A percentile compares a stretch with the other conserved stretches of the same genome.
Evolutionary conservation across 2,329 filamentous ascomycete genomes (phyloP).

Genomic region (Paecilomyces formosus): DNA sequence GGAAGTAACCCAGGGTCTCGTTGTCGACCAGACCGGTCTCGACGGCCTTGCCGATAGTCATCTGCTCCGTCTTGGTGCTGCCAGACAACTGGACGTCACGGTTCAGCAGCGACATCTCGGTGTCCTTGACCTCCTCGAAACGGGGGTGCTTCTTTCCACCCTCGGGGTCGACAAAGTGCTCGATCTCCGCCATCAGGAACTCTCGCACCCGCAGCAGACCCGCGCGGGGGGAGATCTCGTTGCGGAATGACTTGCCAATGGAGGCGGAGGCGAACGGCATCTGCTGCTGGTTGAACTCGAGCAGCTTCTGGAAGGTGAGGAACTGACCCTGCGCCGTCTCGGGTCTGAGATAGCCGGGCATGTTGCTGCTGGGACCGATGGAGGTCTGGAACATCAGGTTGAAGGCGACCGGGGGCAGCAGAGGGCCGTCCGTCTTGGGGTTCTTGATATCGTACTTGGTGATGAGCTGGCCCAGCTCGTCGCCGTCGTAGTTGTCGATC

Average conservation of each 20-base stretch:
- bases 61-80: constrained; percentile 65
- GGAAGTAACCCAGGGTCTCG: constrained; percentile 95
- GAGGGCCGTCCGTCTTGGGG: constrained; percentile 67
- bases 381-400: constrained; percentile 98
- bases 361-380: constrained; percentile 86
- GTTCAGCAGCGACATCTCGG: constrained; percentile 78
- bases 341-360: constrained; percentile 77
- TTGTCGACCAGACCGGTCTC: constrained; percentile 80
- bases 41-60: constrained; percentile 82
- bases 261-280: constrained; percentile 98
- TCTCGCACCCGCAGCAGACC: constrained; percentile 91
- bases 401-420: constrained; percentile 78
- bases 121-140: constrained; percentile 75
- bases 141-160: constrained; percentile 89
- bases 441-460: constrained; percentile 87
- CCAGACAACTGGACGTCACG: constrained; percentile 79
- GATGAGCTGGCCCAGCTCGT: constrained; percentile 80
- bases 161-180: constrained; percentile 94
- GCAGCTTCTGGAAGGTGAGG: constrained; percentile 89
- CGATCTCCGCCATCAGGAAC: constrained; percentile 98
- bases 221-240: constrained; percentile 90
- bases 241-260: constrained; percentile 96
- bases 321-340: constrained; percentile 99
- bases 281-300: constrained; percentile 88
- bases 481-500: constrained; percentile 91